Percentiles rank a stretch among this genome's conserved stretches.
phyloP scores from a whole-genome alignment of 805 yeast genomes.

The Barnettozyma populi region DNA sequence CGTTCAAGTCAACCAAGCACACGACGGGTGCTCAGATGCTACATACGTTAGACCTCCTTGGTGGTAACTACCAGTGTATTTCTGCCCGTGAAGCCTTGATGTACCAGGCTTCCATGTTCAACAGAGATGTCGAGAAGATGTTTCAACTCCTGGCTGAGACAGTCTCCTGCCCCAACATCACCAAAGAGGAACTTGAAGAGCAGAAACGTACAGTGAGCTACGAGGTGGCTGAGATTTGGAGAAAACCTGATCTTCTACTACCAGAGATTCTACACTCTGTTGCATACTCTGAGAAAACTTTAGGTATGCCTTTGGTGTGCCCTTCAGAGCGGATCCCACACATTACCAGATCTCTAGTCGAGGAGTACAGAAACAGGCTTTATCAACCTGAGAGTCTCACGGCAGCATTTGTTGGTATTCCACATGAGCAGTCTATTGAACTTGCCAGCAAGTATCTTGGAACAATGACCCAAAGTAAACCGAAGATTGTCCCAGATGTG shows the following conservation, averaged over 20 bases:
- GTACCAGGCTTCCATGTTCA: conserved; percentile 93
- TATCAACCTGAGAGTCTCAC: conserved; percentile 79
- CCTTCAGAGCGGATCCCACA: conserved; percentile 61
- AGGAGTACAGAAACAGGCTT: conserved; percentile 56
- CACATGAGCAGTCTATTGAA: conserved; percentile 60
- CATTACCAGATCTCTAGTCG: conserved; percentile 48
- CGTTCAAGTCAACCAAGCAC: conserved; percentile 67
- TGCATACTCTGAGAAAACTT: conserved; percentile 65
- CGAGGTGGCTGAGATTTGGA: conserved; percentile 78
- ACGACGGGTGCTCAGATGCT: conserved; percentile 64
- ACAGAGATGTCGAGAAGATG: conserved; percentile 77
- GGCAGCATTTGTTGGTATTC: conserved; percentile 83
- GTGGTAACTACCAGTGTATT: conserved; percentile 92
- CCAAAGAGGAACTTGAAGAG: conserved; percentile 66
- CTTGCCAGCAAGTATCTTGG: conserved; percentile 62
- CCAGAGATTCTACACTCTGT: conserved; percentile 89
- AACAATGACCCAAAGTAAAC: conserved; percentile 39
- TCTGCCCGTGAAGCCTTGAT: conserved; percentile 87
- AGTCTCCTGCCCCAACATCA: conserved; percentile 61
- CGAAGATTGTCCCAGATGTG: conserved; percentile 27
- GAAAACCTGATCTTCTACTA: conserved; percentile 75
- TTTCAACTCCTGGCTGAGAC: conserved; percentile 72
- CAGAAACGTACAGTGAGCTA: conserved; percentile 69
- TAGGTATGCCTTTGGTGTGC: conserved; percentile 84
- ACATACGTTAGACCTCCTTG: conserved; percentile 67